Conservation (phyloP, 805 yeast genomes). For the Lipomyces lipofer region DNA sequence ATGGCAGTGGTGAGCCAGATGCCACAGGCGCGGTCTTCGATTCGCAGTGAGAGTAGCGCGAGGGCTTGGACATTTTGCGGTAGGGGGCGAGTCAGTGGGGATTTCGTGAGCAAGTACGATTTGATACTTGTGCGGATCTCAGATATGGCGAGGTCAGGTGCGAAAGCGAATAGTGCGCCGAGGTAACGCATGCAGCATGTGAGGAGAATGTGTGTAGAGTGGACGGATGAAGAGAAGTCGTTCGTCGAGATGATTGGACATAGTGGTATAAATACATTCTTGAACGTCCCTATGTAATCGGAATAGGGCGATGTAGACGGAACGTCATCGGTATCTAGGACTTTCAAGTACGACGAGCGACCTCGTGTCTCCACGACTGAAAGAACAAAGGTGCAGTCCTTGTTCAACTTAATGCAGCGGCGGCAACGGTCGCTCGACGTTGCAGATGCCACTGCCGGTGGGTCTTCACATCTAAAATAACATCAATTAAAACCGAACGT, state of each 20-base stretch:
- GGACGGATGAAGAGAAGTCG: constrained; percentile 13
- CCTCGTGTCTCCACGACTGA: constrained; percentile 23
- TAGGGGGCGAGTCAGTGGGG: constrained; percentile 15
- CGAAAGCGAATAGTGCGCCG: constrained; percentile 14
- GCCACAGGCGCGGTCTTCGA: constrained; percentile 18
- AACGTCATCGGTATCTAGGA: constrained; percentile 1
- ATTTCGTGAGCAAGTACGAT: constrained; percentile 17
- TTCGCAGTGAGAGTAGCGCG: constrained; percentile 15
- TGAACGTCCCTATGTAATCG: constrained; percentile 12
- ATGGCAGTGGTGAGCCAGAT: constrained; percentile 12
- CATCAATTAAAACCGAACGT: no score
- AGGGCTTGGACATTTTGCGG: constrained; percentile 22
- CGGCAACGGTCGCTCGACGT: constrained; percentile 14
- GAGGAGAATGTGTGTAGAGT: constrained; percentile 11
- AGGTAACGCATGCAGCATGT: constrained; percentile 21
- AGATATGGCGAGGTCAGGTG: neutral
- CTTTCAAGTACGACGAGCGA: constrained; percentile 13
- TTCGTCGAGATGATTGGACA: constrained; percentile 20
- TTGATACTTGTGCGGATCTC: constrained; percentile 10
- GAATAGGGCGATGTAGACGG: neutral
- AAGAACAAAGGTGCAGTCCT: constrained; percentile 20
- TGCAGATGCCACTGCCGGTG: constrained; percentile 13
- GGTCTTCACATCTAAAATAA: constrained; percentile 18
- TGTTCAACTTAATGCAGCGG: constrained; percentile 17
- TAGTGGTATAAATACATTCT: constrained; percentile 8